A percentile compares a stretch with the other conserved stretches of the same genome.
Conservation (phyloP, 352 stramenopile species). For the Pythium oligandrum region DNA sequence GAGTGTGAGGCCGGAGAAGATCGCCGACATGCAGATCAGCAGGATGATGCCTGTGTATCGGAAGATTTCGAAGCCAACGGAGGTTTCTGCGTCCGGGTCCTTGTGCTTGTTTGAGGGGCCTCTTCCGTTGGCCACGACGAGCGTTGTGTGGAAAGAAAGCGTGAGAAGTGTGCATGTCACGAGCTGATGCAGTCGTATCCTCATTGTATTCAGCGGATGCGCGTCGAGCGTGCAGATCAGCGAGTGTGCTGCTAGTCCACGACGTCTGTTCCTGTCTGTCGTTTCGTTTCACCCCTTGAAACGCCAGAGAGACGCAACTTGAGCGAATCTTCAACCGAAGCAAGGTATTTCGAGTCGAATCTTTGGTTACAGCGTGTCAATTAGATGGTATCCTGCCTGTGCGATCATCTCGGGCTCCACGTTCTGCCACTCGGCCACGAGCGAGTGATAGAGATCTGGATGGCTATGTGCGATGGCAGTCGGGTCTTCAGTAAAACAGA, state of each 20-base stretch:
- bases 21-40: conserved; percentile 83
- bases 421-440: conserved; percentile 87
- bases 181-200: too few species aligned
- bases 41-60: conserved; percentile 47
- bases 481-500: conserved; percentile 94
- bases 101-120: too few species aligned
- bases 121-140: not conserved
- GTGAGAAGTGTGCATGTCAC: too few species aligned
- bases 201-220: too few species aligned
- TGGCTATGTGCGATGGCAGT: conserved; percentile 74
- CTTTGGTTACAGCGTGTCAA: too few species aligned
- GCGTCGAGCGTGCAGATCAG: too few species aligned
- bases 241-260: too few species aligned
- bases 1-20: conserved; percentile 95
- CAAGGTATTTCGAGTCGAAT: too few species aligned
- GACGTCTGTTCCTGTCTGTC: too few species aligned
- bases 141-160: not conserved
- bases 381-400: conserved; percentile 53
- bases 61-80: conserved; percentile 22
- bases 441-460: conserved; percentile 72
- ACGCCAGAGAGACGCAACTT: too few species aligned
- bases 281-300: too few species aligned
- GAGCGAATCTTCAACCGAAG: too few species aligned
- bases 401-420: conserved; percentile 87
- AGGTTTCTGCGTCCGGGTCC: not conserved